Evolutionary conservation across 2,329 filamentous ascomycete genomes (phyloP).

Genomic region (Fusarium napiforme): DNA sequence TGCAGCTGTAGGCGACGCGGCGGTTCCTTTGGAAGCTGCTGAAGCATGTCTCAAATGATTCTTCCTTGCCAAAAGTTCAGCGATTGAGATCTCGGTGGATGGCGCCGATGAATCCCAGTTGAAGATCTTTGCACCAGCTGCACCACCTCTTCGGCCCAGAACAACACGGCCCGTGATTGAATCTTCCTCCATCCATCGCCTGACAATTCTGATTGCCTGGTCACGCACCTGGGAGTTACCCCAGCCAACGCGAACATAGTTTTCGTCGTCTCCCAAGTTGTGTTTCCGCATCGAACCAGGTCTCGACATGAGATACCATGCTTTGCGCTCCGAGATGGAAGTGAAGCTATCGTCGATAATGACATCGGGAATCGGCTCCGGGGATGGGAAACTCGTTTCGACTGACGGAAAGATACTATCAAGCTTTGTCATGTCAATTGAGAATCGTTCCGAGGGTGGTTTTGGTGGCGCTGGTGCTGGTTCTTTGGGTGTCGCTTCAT

Average conservation of each 20-base stretch:
- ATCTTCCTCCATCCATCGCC: constrained; percentile 74
- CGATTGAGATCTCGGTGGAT: constrained; percentile 62
- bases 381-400: constrained; percentile 40
- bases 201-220: constrained; percentile 67
- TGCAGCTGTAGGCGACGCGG: constrained; percentile 42
- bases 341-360: constrained; percentile 64
- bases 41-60: constrained; percentile 44
- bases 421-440: constrained; percentile 50
- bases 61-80: constrained; percentile 48
- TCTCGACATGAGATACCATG: constrained; percentile 73
- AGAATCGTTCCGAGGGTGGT: constrained; percentile 32
- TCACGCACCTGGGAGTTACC: constrained; percentile 62
- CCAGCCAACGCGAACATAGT: constrained; percentile 70
- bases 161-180: constrained; percentile 63
- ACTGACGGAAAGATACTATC: constrained; percentile 49
- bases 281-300: constrained; percentile 68
- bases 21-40: constrained; percentile 35
- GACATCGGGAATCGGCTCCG: constrained; percentile 56
- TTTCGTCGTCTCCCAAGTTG: constrained; percentile 66
- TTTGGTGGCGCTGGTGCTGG: constrained; percentile 2
- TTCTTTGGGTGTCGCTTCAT: background rate
- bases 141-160: constrained; percentile 51
- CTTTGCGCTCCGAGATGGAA: constrained; percentile 67
- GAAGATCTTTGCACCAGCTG: constrained; percentile 63
- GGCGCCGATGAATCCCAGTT: constrained; percentile 69